Percentiles rank a stretch among this genome's conserved stretches.
These are phyloP conservation scores for Raphanus hybrid DNA, from an alignment of 441 rosid species.

Conservation along the genomic window DNA sequence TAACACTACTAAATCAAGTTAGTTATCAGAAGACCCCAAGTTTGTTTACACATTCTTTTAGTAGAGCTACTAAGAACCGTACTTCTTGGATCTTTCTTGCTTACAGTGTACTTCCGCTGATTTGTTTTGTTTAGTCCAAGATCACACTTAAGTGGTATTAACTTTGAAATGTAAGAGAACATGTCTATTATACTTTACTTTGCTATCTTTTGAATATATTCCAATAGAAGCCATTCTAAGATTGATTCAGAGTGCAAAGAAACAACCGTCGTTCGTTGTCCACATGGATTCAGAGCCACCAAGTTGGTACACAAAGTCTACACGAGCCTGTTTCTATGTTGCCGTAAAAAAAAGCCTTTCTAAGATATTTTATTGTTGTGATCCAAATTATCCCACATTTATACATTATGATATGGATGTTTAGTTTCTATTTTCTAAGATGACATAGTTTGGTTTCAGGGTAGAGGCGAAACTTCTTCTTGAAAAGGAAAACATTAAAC, in stretches of 20 bases:
- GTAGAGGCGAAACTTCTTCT: conserved; percentile 44
- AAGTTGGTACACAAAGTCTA: no score
- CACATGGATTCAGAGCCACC: no score
- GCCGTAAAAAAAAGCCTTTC: no score
- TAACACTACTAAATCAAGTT: conserved; percentile 24
- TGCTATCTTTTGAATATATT: background rate
- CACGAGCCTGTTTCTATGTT: no score
- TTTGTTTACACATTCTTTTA: conserved; percentile 16
- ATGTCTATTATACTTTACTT: conserved; percentile 21
- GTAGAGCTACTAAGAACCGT: conserved; percentile 26
- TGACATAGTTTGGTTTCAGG: conserved; percentile 33
- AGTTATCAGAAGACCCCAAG: conserved; percentile 32
- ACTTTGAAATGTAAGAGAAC: conserved; percentile 8
- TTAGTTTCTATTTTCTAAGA: conserved; percentile 29
- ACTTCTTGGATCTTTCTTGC: conserved; percentile 23
- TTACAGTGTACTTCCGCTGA: conserved; percentile 13
- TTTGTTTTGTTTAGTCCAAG: background rate
- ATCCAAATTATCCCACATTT: conserved; percentile 15
- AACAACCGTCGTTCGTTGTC: no score
- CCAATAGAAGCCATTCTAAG: conserved; percentile 25
- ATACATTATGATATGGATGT: conserved; percentile 26
- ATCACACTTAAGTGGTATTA: conserved; percentile 1
- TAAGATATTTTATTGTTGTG: conserved; percentile 10
- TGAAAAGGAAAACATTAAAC: conserved; percentile 42
- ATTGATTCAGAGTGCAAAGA: no score